Conservation (phyloP, 2,329 filamentous ascomycete genomes). For the Stemphylium beticola region DNA sequence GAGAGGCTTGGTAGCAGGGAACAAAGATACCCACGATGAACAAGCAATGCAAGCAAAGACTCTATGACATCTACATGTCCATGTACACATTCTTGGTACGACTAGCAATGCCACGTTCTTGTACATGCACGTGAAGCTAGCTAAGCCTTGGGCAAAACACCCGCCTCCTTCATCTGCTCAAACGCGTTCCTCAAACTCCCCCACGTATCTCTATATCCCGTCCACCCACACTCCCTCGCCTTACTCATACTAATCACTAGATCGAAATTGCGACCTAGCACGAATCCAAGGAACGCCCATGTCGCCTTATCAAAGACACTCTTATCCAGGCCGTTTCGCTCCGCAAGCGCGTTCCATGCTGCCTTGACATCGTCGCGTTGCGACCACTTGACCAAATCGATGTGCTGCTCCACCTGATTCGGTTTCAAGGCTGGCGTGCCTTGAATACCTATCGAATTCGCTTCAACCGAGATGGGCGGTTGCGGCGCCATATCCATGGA, state of each 20-base stretch:
- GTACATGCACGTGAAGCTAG: not conserved
- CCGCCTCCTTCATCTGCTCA: constrained; percentile 41
- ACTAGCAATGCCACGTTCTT: no score
- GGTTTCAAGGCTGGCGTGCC: constrained; percentile 14
- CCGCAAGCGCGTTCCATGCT: constrained; percentile 48
- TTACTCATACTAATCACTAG: constrained; percentile 55
- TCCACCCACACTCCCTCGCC: constrained; percentile 55
- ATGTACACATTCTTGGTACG: no score
- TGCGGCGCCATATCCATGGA: not conserved
- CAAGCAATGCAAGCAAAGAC: not conserved
- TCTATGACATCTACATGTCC: no score
- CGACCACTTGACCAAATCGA: constrained; percentile 53
- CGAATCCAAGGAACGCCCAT: constrained; percentile 54
- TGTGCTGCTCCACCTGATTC: constrained; percentile 46
- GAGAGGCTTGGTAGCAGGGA: no score
- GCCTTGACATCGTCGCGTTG: constrained; percentile 47
- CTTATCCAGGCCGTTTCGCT: constrained; percentile 47
- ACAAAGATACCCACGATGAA: not conserved
- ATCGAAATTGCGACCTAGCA: constrained; percentile 52
- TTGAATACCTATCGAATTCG: constrained; percentile 13
- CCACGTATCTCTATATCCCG: constrained; percentile 47
- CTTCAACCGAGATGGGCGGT: constrained; percentile 26
- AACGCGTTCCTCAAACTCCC: constrained; percentile 49
- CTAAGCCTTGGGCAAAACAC: constrained; percentile 18
- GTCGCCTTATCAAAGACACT: constrained; percentile 53